phyloP scores from a whole-genome alignment of 805 yeast species.

The Candida oleophila region DNA sequence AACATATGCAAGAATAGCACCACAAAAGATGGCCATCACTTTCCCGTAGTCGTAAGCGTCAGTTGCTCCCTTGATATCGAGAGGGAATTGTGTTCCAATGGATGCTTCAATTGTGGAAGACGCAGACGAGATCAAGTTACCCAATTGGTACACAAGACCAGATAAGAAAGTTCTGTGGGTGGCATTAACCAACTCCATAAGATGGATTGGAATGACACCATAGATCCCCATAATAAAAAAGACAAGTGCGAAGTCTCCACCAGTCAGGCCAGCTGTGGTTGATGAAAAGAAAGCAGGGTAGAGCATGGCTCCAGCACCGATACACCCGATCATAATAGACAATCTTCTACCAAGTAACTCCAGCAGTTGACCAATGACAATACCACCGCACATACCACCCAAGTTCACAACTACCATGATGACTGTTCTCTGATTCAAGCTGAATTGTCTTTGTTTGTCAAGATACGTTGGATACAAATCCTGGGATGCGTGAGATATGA shows the following conservation, averaged over 20 bases:
- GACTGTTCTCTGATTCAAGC: slow-evolving; percentile 51
- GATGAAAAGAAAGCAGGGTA: slow-evolving; percentile 53
- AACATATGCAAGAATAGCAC: slow-evolving; percentile 57
- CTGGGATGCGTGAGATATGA: slow-evolving; percentile 73
- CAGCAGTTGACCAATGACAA: slow-evolving; percentile 56
- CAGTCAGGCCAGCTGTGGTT: slow-evolving; percentile 42
- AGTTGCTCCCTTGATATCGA: slow-evolving; percentile 20
- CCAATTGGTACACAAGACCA: slow-evolving; percentile 67
- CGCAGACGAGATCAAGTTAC: slow-evolving; percentile 71
- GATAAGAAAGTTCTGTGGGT: slow-evolving; percentile 53
- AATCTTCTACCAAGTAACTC: slow-evolving; percentile 62
- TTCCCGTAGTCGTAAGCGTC: slow-evolving; percentile 57
- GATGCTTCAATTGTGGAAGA: slow-evolving; percentile 68
- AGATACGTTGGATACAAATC: slow-evolving; percentile 70
- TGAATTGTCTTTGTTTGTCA: slow-evolving; percentile 48
- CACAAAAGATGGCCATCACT: slow-evolving; percentile 70
- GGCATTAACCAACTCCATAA: slow-evolving; percentile 54
- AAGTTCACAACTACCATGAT: slow-evolving; percentile 62
- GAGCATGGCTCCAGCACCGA: slow-evolving; percentile 57
- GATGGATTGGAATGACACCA: slow-evolving; percentile 69
- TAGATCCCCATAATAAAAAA: slow-evolving; percentile 28
- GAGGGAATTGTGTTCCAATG: slow-evolving; percentile 61
- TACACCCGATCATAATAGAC: slow-evolving; percentile 48
- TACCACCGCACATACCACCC: slow-evolving; percentile 69
- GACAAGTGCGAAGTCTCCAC: slow-evolving; percentile 45